These are phyloP conservation scores for Geosiphon pyriformis DNA, from an alignment of 192 early-diverging fungal genomes.

Conservation along the genomic window DNA sequence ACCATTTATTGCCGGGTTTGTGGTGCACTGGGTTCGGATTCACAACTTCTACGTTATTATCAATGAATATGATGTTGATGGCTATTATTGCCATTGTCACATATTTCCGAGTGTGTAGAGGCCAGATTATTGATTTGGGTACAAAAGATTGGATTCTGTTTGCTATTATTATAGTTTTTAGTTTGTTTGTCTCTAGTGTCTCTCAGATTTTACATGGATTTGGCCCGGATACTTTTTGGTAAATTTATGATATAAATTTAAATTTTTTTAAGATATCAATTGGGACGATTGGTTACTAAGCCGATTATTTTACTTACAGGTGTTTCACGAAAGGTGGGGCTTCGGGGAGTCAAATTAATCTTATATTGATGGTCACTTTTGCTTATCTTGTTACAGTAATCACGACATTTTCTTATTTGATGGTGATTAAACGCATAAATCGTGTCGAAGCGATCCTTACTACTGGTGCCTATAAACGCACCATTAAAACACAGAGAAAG, in stretches of 20 bases:
- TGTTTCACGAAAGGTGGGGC: conserved; percentile 13
- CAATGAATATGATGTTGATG: conserved; percentile 20
- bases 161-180: background rate
- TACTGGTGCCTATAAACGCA: background rate
- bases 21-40: conserved; percentile 14
- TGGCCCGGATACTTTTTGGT: conserved; percentile 26
- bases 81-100: conserved; percentile 14
- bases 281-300: too few species aligned
- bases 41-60: conserved; percentile 2
- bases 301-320: background rate
- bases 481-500: background rate
- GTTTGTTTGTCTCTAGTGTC: background rate
- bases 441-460: conserved; percentile 1
- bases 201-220: conserved; percentile 11
- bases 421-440: conserved; percentile 20
- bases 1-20: conserved; percentile 4
- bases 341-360: conserved; percentile 18
- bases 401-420: conserved; percentile 19
- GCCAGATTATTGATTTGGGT: background rate
- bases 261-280: too few species aligned
- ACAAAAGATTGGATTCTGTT: conserved; percentile 19
- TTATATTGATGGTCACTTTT: conserved; percentile 12
- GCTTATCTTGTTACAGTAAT: conserved; percentile 15
- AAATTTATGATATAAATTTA: background rate
- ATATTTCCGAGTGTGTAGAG: conserved; percentile 20